A percentile compares a stretch with the other conserved stretches of the same genome.
phyloP scores from a whole-genome alignment of 2,329 filamentous ascomycete species.

The Herpotrichia juniperi region DNA sequence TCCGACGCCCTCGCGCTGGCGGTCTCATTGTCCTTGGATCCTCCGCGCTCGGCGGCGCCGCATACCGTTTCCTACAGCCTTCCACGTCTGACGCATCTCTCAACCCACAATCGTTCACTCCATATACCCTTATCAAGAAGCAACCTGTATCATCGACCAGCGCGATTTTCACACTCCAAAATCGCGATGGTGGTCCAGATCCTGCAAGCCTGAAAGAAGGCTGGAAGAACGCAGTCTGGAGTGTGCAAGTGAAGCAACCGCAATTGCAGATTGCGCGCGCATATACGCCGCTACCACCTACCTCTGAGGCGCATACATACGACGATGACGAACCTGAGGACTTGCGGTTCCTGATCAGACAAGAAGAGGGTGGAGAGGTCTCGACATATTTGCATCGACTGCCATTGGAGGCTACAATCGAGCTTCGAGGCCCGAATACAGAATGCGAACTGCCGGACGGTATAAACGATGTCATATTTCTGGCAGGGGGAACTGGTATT shows the following conservation, averaged over 20 bases:
- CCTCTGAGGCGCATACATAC: slow-evolving; percentile 6
- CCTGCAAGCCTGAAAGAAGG: slow-evolving; percentile 37
- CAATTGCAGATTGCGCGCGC: slow-evolving; percentile 88
- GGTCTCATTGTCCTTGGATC: slow-evolving; percentile 39
- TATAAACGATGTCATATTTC: slow-evolving; percentile 71
- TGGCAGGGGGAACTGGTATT: slow-evolving; percentile 92
- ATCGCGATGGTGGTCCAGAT: slow-evolving; percentile 29
- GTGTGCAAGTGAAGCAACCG: slow-evolving; percentile 92
- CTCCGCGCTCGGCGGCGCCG: slow-evolving; percentile 40
- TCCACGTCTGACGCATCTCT: slow-evolving; percentile 47
- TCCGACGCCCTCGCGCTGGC: slow-evolving; percentile 33
- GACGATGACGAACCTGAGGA: slow-evolving; percentile 41
- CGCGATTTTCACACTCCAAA: slow-evolving; percentile 71
- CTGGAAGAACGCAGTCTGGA: slow-evolving; percentile 76
- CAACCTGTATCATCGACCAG: slow-evolving; percentile 70
- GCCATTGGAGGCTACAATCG: slow-evolving; percentile 66
- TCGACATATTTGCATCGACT: slow-evolving; percentile 78
- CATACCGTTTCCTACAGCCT: slow-evolving; percentile 36
- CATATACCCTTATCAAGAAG: slow-evolving; percentile 68
- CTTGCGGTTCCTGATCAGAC: slow-evolving; percentile 79
- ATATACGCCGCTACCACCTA: slow-evolving; percentile 84
- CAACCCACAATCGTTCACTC: slow-evolving; percentile 66
- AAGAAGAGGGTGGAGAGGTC: slow-evolving; percentile 80
- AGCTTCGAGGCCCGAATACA: slow-evolving; percentile 78
- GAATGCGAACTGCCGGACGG: slow-evolving; percentile 67